Percentiles rank a stretch among this genome's conserved stretches.
phyloP scores from a whole-genome alignment of 1,284 basidiomycete species.

The Meira miltonrushii region DNA sequence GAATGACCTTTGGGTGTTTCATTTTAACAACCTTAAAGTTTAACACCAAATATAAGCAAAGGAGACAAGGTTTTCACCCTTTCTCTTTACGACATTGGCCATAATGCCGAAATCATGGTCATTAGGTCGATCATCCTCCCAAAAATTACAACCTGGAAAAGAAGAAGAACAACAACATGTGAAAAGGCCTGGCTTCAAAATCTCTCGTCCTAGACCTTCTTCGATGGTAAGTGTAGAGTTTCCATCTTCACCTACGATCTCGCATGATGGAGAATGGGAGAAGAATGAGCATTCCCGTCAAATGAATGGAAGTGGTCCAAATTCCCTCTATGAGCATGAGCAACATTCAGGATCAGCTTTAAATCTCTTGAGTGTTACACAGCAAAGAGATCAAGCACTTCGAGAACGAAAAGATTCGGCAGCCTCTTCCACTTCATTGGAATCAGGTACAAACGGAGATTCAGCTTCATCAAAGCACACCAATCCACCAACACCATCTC shows the following conservation, averaged over 20 bases:
- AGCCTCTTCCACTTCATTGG: background rate
- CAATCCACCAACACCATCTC: background rate
- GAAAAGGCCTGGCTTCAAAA: background rate
- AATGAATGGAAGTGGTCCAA: too few relatives aligned
- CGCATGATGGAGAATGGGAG: too few relatives aligned
- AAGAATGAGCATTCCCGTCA: too few relatives aligned
- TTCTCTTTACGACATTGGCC: too few relatives aligned
- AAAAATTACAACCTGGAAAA: background rate
- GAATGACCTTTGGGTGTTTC: too few relatives aligned
- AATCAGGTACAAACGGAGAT: too few relatives aligned
- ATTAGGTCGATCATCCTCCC: background rate
- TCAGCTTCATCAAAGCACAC: too few relatives aligned
- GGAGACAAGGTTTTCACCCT: too few relatives aligned
- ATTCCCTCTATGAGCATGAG: too few relatives aligned
- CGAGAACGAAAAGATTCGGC: background rate
- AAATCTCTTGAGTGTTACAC: background rate
- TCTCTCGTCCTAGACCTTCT: background rate
- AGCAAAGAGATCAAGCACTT: background rate
- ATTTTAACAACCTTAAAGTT: too few relatives aligned
- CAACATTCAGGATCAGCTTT: background rate
- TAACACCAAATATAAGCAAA: too few relatives aligned
- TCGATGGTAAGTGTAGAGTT: background rate
- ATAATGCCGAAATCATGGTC: constrained; percentile 2
- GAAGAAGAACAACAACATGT: background rate
- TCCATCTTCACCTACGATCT: too few relatives aligned